Conservation (phyloP, 2,329 filamentous ascomycete genomes). For the Pseudogymnoascus sp. region DNA sequence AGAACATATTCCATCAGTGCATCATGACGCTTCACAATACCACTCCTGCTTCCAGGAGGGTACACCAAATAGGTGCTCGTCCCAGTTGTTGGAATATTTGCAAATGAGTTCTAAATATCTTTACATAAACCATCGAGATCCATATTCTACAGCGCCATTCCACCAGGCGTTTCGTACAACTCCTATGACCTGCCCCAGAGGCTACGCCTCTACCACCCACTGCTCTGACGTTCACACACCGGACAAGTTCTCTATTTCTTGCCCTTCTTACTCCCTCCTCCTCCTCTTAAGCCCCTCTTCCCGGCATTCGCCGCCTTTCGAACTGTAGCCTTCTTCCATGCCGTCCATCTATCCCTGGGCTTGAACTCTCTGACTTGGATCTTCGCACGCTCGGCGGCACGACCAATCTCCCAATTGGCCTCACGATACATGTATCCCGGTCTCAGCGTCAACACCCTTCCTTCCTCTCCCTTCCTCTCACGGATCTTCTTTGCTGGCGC, state of each 20-base stretch:
- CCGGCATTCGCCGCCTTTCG: conserved; percentile 43
- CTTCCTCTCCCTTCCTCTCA: conserved; percentile 28
- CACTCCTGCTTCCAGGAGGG: not conserved
- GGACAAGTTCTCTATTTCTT: not conserved
- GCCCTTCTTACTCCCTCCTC: conserved; percentile 29
- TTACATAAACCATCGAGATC: conserved; percentile 2
- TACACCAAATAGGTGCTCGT: not conserved
- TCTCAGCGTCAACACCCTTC: conserved; percentile 35
- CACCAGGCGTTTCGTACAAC: conserved; percentile 4
- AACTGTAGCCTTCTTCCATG: conserved; percentile 53
- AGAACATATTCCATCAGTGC: not conserved
- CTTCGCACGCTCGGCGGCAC: conserved; percentile 51
- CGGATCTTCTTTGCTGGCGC: conserved; percentile 13
- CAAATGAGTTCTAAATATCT: conserved; percentile 2
- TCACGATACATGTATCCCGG: conserved; percentile 57
- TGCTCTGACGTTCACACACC: not conserved
- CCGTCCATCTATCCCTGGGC: conserved; percentile 48
- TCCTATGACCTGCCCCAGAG: not conserved
- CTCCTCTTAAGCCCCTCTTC: conserved; percentile 44
- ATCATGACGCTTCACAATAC: not conserved
- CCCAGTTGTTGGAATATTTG: not conserved
- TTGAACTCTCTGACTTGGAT: conserved; percentile 50
- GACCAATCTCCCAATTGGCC: conserved; percentile 61
- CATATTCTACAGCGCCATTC: conserved; percentile 8
- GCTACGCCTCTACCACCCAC: not conserved